phyloP scores from a whole-genome alignment of 2,329 filamentous ascomycete species.

The Venturia nashicola region DNA sequence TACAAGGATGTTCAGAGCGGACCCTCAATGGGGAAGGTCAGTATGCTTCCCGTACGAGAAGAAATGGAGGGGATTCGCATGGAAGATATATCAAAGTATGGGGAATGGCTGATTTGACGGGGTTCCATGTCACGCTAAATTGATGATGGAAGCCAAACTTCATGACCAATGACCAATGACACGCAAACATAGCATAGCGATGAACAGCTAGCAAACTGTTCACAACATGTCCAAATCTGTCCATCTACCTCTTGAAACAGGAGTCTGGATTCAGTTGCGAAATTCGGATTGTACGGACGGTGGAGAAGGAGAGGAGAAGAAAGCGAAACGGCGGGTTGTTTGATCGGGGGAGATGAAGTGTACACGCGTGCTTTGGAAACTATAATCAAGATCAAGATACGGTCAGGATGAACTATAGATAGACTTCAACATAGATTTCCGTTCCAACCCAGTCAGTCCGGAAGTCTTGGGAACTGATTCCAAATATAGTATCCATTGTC shows the following conservation, averaged over 20 bases:
- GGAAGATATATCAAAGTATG: slow-evolving; percentile 29
- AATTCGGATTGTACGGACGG: not conserved
- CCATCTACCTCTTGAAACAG: not conserved
- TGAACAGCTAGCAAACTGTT: not conserved
- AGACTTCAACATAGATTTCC: no score
- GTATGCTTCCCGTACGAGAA: slow-evolving; percentile 56
- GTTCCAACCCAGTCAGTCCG: no score
- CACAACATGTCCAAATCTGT: not conserved
- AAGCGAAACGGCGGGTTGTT: not conserved
- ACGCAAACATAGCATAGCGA: not conserved
- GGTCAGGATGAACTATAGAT: no score
- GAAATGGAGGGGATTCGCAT: slow-evolving; percentile 53
- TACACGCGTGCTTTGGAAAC: not conserved
- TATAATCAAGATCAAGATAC: not conserved
- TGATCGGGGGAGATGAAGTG: not conserved
- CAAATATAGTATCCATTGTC: not conserved
- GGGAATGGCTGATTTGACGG: slow-evolving; percentile 19
- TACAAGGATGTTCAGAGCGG: not conserved
- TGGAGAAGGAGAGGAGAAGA: not conserved
- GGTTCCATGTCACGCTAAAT: not conserved
- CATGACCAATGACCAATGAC: not conserved
- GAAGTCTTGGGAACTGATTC: not conserved
- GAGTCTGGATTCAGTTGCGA: not conserved
- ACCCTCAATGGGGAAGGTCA: slow-evolving; percentile 47
- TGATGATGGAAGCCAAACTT: not conserved